Evolutionary conservation across 805 yeast genomes (phyloP), one percentile per base, ranked within the genome.

Genomic region (Candida saitoana): DNA sequence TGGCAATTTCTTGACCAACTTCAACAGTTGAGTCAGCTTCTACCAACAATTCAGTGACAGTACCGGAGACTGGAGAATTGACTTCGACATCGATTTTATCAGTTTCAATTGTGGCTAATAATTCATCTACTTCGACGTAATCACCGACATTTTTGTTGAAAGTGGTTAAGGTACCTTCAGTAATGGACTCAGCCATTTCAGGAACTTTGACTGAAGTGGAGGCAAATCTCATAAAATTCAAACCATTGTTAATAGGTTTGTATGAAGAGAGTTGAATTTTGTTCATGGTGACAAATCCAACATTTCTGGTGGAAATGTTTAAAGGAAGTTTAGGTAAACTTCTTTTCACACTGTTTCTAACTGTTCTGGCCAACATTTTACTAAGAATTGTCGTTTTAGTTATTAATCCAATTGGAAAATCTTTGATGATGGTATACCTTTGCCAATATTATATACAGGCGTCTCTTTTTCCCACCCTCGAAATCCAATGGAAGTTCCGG

Each of bases 11-110:
- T 69, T 93, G 97, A 51, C 97, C 99, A 51, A 91, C 98, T 56
- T 82, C 86, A 42, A 91, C 98, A 36, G 96, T 91, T 59, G 88
- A 96, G 34, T 91, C 98, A 31, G 88, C 86, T 32, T 71, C 69
- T 50, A 83, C 96, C 56, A 87, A 77, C 44, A 88, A 67, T 65
- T 91, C 96, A 39, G 84, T 80, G 60, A 93, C 73, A 42, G 88
- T 87, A 71, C 99, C 99, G 36, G 91, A 65, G 40, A 87, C 76
- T 47, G 99, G 98, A 5, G 99, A 82, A 63, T 89, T 91, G 47
- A 93, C 98, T 63, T 91, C 96, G 40, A 93, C 95, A 59, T 93
- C 99, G 57, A 93, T 90, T 74, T 93, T 93, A 67, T 93, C 99
- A 38, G 99, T 93, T 73, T 93, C 99, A 55, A 93, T 91, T 50